phyloP scores from a whole-genome alignment of 1,284 basidiomycete species.

The Marasmius sp. region DNA sequence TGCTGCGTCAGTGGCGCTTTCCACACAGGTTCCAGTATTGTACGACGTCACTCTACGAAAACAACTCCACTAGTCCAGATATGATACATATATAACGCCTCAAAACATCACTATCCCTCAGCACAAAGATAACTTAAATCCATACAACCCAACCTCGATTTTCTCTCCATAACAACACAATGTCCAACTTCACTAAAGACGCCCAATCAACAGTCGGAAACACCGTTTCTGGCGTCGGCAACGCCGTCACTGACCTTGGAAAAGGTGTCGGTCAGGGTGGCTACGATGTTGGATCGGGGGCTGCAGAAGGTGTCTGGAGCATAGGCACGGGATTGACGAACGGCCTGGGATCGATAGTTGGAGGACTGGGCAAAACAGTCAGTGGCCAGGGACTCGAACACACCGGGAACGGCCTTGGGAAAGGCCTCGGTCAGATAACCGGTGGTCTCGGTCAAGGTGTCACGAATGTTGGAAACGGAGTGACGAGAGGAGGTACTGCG shows the following conservation, averaged over 20 bases:
- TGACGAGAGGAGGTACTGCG: constrained; percentile 1
- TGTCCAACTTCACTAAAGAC: background rate
- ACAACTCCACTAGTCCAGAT: too few species aligned
- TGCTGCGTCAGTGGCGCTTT: too few species aligned
- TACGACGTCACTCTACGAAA: too few species aligned
- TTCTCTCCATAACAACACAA: background rate
- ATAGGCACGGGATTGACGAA: constrained; percentile 2
- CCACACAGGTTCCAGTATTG: too few species aligned
- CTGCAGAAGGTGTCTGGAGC: constrained; percentile 3
- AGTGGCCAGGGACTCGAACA: constrained; percentile 4
- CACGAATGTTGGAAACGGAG: background rate
- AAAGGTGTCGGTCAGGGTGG: constrained; percentile 4
- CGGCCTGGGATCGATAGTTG: background rate
- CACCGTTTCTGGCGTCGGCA: constrained; percentile 1
- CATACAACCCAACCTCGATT: too few species aligned
- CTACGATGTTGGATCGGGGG: constrained; percentile 4
- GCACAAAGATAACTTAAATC: too few species aligned
- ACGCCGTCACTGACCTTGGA: constrained; percentile 4
- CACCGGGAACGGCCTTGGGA: constrained; percentile 3
- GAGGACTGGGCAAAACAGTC: constrained; percentile 3
- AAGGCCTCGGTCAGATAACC: background rate
- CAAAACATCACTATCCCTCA: too few species aligned
- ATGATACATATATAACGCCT: too few species aligned
- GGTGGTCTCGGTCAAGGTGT: constrained; percentile 1
- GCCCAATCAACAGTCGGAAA: constrained; percentile 4